A percentile compares a stretch with the other conserved stretches of the same genome.
Conservation (phyloP, 2,329 filamentous ascomycete genomes). For the Pyricularia sp. region DNA sequence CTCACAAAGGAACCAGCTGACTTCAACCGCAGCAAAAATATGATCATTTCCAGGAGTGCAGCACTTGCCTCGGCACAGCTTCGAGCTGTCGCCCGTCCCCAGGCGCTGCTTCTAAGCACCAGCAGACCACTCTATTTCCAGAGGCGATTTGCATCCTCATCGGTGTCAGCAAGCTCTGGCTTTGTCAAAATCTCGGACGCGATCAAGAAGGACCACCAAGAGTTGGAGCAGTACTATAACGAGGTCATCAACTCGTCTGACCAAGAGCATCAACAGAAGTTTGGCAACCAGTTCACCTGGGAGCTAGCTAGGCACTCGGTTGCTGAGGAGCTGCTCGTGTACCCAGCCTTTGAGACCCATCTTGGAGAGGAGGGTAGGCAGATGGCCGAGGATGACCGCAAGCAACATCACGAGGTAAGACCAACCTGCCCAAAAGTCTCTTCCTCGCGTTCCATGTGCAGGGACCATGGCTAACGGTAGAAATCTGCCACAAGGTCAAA, state of each 20-base stretch:
- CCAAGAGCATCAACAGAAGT: slow-evolving; percentile 12
- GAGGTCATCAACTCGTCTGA: slow-evolving; percentile 11
- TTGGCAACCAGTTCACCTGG: slow-evolving; percentile 34
- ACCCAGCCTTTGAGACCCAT: slow-evolving; percentile 38
- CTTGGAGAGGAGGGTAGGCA: slow-evolving; percentile 25
- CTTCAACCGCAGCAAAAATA: too few species aligned
- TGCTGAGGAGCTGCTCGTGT: slow-evolving; percentile 36
- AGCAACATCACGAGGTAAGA: slow-evolving; percentile 26
- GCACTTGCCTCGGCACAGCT: too few species aligned
- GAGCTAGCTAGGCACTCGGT: slow-evolving; percentile 32
- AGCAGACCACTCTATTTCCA: too few species aligned
- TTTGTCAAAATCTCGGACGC: slow-evolving; percentile 2
- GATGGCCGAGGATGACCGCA: slow-evolving; percentile 32
- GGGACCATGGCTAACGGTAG: slow-evolving; percentile 17
- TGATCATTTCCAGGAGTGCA: too few species aligned
- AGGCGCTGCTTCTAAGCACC: too few species aligned
- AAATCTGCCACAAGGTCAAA: background rate
- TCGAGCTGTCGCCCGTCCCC: too few species aligned
- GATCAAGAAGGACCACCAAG: slow-evolving; percentile 24
- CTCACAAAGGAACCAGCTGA: too few species aligned
- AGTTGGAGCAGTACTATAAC: slow-evolving; percentile 24
- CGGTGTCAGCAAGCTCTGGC: too few species aligned
- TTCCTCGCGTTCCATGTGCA: background rate
- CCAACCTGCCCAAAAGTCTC: background rate
- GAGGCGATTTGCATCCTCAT: too few species aligned